These are phyloP conservation scores for Pythium rishiriense DNA, from an alignment of 352 stramenopile genomes.

Conservation along the genomic window DNA sequence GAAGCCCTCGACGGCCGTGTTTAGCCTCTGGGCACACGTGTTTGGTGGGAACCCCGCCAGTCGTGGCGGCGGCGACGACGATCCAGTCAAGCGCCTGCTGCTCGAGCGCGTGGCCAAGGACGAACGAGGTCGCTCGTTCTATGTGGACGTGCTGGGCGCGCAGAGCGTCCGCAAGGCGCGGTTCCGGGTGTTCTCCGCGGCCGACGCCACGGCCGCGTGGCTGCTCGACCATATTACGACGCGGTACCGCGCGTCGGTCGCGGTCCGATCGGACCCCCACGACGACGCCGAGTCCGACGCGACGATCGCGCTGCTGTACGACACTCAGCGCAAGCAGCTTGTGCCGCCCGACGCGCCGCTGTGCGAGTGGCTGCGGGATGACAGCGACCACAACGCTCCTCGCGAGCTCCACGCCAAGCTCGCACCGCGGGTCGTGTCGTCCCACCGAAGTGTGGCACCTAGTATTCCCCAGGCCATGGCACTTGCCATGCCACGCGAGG, in stretches of 20 bases:
- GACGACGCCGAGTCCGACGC: background rate
- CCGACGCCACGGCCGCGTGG: conserved; percentile 33
- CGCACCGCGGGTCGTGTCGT: conserved; percentile 22
- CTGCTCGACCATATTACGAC: conserved; percentile 32
- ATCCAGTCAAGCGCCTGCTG: conserved; percentile 11
- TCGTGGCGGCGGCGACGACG: background rate
- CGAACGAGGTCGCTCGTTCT: conserved; percentile 15
- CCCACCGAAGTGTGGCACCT: too few relatives aligned
- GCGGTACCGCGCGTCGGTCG: background rate
- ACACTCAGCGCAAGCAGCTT: conserved; percentile 21
- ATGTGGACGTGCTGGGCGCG: conserved; percentile 17
- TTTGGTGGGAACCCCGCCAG: conserved; percentile 6
- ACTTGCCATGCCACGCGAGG: too few relatives aligned
- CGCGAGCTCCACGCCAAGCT: conserved; percentile 26
- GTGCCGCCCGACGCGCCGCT: conserved; percentile 5
- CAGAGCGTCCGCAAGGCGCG: conserved; percentile 16
- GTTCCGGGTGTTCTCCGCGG: conserved; percentile 41
- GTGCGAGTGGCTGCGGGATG: background rate
- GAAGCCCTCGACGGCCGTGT: background rate
- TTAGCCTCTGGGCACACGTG: conserved; percentile 22
- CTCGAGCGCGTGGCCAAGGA: background rate
- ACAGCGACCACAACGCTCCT: conserved; percentile 4
- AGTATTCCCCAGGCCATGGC: too few relatives aligned
- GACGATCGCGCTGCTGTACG: conserved; percentile 31
- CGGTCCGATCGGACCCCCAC: background rate